Base-by-base conservation (phyloP, 805 yeast genomes). In the Maudiozyma serrabonitensis region DNA sequence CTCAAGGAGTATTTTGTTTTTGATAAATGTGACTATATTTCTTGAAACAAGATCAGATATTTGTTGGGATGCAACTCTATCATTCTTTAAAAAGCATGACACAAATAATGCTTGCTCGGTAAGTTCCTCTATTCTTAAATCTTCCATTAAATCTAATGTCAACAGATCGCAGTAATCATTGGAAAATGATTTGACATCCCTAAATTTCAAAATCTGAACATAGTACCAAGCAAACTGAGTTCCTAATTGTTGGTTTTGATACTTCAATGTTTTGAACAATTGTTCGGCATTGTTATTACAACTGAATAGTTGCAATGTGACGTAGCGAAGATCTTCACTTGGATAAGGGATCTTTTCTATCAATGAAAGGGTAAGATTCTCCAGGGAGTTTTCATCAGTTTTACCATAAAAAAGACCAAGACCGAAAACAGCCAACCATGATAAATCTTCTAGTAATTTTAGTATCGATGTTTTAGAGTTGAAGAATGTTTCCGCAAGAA, bases 381-480 rank as follows among this genome's bases (percentile, higher is more conserved):
- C 65, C 13, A 66, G 50, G 3, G 76, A 52, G 4, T 66, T 42
- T 37, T 60, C 62, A 51, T 70, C 73, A 18, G 70, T 54, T 53
- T 77, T 75, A 8, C 86, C 87, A 64, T 82, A 90, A 59, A 78
- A 79, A n/a, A 89, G 56, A 18, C 72, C 61, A 48, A 86, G 55
- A 1, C 81, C 79, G 32, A 90, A 70, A 23, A 76, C 72, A 32
- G 82, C 70, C 50, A 76, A 73, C 95, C 96, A 86, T 15, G 83
- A 75, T 28, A 85, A 70, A 1, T 73, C 78, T 2, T 66, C 67
- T 2, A 72, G 54, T 16, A 75, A 66, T 4, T 69, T 66, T 2
- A 40, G 18, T 3, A 66, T 67, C 21, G 68, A 59, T 26, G 56
- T 47, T 6, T 58, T 55, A 6, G 56, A 54, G 1, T 61, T 53